These are phyloP conservation scores for Auriscalpium vulgare DNA, from an alignment of 768 basidiomycete genomes.

Conservation along the genomic window DNA sequence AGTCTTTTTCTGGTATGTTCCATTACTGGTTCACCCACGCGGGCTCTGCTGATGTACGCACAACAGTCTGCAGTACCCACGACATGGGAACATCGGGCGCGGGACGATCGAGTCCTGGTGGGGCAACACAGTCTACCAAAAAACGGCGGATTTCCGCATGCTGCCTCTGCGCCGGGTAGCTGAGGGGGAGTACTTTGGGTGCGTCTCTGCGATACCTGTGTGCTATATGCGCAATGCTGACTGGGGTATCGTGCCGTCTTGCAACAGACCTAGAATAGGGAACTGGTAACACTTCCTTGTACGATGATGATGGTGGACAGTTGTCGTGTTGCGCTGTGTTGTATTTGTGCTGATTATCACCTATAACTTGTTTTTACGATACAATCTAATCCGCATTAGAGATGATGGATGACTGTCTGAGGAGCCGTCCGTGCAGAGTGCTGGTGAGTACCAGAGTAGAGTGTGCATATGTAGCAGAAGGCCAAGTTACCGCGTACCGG, in stretches of 20 bases:
- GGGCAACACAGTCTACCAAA: slow-evolving; percentile 15
- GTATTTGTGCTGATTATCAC: slow-evolving; percentile 4
- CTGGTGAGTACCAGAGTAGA: no score
- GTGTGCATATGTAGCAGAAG: no score
- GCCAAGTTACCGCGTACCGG: no score
- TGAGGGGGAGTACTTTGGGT: slow-evolving; percentile 14
- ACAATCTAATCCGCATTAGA: slow-evolving; percentile 7
- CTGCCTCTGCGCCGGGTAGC: slow-evolving; percentile 8
- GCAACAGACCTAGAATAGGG: slow-evolving; percentile 11
- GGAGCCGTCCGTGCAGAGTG: not conserved
- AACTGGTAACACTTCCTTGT: slow-evolving; percentile 1
- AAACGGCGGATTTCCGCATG: slow-evolving; percentile 10
- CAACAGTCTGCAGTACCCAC: slow-evolving; percentile 12
- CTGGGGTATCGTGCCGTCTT: no score
- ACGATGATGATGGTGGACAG: not conserved
- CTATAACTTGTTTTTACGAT: not conserved
- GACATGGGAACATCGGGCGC: slow-evolving; percentile 6
- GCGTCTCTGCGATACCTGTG: not conserved
- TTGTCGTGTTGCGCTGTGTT: slow-evolving; percentile 4
- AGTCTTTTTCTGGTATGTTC: slow-evolving; percentile 58
- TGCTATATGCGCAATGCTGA: not conserved
- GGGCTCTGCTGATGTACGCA: not conserved
- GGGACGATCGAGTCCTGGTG: slow-evolving; percentile 11
- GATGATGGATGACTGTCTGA: not conserved
- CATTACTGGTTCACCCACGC: not conserved